phyloP scores from a whole-genome alignment of 371 early-diverging fungal genomes.

The Dichotomocladium elegans region DNA sequence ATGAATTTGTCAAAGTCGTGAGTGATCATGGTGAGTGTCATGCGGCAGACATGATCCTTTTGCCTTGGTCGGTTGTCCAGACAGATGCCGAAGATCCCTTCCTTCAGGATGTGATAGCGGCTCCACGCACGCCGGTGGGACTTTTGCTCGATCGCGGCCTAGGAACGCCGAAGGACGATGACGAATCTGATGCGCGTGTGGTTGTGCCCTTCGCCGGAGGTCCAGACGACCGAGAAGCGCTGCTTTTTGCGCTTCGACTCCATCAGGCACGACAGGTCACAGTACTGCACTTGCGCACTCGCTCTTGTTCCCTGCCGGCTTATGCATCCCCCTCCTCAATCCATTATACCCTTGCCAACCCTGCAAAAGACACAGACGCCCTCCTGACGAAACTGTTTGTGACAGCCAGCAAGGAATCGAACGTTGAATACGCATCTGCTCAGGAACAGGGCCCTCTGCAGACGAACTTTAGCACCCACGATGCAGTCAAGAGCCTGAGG shows the following conservation, averaged over 20 bases:
- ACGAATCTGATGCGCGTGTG: conserved; percentile 16
- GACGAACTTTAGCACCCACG: conserved; percentile 18
- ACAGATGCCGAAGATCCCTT: not conserved
- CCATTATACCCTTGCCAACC: not conserved
- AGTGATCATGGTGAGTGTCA: conserved; percentile 11
- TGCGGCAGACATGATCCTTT: conserved; percentile 23
- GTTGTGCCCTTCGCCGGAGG: conserved; percentile 51
- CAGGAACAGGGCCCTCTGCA: conserved; percentile 4
- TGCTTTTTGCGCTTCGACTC: conserved; percentile 29
- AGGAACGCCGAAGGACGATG: conserved; percentile 23
- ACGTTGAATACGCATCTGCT: not conserved
- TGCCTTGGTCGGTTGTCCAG: conserved; percentile 16
- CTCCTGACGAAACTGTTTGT: conserved; percentile 9
- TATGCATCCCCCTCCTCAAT: conserved; percentile 8
- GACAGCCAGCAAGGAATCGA: not conserved
- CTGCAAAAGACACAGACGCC: not conserved
- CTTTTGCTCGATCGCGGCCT: conserved; percentile 76
- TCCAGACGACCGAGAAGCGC: conserved; percentile 49
- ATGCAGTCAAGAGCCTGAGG: not conserved
- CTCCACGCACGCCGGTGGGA: conserved; percentile 22
- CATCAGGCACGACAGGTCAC: conserved; percentile 5
- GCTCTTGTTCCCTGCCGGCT: not conserved
- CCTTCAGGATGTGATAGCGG: not conserved
- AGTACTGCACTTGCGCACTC: not conserved
- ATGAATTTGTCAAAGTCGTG: conserved; percentile 19